Evolutionary conservation across 345 rosid species (phyloP).

Genomic region (Citrus cavaleriei): DNA sequence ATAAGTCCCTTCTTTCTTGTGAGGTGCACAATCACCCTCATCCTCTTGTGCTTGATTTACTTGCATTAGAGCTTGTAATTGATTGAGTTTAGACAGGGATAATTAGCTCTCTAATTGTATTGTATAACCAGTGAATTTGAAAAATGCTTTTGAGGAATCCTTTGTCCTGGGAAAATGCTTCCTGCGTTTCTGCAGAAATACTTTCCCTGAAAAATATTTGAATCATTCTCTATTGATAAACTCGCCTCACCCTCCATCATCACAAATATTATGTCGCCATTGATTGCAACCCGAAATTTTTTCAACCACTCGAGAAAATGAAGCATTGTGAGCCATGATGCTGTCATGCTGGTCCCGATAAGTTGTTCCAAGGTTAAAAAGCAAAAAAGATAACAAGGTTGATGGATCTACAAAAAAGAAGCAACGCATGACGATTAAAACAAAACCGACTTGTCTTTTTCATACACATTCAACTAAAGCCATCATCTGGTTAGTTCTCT

Average conservation of each 20-base stretch:
- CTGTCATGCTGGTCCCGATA: not conserved
- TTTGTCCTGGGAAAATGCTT: not conserved
- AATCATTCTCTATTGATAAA: not conserved
- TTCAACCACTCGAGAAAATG: not conserved
- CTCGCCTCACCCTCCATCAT: not conserved
- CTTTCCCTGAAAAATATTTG: not conserved
- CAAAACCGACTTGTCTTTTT: not conserved
- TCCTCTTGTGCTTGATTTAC: not conserved
- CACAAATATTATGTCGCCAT: not conserved
- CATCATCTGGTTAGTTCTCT: not conserved
- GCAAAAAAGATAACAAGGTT: not conserved
- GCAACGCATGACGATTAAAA: not conserved
- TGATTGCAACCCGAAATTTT: not conserved
- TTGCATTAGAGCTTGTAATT: not conserved
- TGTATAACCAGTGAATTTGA: not conserved
- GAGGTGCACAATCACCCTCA: not conserved
- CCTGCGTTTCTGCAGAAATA: not conserved
- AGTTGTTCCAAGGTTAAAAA: not conserved
- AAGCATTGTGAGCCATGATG: not conserved
- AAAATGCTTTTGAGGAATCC: not conserved
- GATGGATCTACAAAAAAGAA: not conserved
- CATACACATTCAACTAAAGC: not conserved
- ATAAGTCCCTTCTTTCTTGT: conserved; percentile 1
- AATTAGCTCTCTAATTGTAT: not conserved
- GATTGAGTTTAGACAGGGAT: not conserved